Evolutionary conservation across 257 asterid genomes (phyloP).

Genomic region (Haberlea rhodopensis): DNA sequence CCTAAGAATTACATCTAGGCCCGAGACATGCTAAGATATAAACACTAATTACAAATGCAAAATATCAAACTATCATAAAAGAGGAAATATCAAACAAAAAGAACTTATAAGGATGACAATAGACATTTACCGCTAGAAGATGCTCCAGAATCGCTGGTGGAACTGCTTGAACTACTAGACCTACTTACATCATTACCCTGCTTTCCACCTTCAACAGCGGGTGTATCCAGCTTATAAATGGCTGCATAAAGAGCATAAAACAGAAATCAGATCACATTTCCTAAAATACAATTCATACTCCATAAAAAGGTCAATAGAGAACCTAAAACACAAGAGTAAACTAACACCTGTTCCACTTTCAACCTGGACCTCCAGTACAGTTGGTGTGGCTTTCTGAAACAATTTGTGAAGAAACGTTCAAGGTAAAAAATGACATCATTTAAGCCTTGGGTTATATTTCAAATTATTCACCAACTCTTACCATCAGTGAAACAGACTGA

Average conservation of each 20-base stretch:
- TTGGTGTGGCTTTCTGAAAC: conserved; percentile 50
- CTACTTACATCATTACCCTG: conserved; percentile 45
- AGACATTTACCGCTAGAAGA: conserved; percentile 65
- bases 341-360: conserved; percentile 45
- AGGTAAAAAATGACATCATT: neutral
- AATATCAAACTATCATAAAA: neutral
- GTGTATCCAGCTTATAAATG: conserved; percentile 42
- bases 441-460: neutral
- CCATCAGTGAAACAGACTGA: conserved; percentile 40
- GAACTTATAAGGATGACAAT: neutral
- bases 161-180: conserved; percentile 53
- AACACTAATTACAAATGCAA: neutral
- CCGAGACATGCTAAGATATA: neutral
- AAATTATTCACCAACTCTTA: conserved; percentile 31
- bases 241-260: conserved; percentile 25
- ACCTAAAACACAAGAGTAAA: neutral
- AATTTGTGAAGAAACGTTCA: neutral
- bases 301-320: neutral
- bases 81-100: neutral
- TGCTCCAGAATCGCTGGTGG: conserved; percentile 91
- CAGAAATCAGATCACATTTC: conserved; percentile 15
- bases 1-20: neutral
- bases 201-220: conserved; percentile 41
- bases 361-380: conserved; percentile 30
- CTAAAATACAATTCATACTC: neutral